Evolutionary conservation across 805 yeast species (phyloP).

Genomic region (Myxozyma vanderwaltii): DNA sequence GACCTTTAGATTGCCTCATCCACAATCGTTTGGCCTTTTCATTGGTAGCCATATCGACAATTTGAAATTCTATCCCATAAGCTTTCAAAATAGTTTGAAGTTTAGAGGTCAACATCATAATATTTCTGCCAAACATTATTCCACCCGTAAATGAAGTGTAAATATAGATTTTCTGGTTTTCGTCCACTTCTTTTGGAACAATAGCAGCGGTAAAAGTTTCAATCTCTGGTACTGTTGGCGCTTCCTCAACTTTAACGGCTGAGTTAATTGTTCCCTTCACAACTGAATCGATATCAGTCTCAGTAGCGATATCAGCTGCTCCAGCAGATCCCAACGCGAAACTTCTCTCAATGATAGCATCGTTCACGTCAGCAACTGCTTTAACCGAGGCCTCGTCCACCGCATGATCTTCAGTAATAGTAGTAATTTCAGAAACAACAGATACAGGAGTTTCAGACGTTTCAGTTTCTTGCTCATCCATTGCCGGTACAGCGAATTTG

Average conservation of each 20-base stretch:
- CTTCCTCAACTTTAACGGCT: neutral
- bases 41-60: slow-evolving; percentile 84
- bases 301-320: neutral
- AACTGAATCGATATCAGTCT: neutral
- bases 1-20: slow-evolving; percentile 73
- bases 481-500: neutral
- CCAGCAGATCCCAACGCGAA: neutral
- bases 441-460: too few species aligned
- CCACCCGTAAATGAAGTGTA: slow-evolving; percentile 86
- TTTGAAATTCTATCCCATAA: slow-evolving; percentile 64
- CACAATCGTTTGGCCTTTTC: slow-evolving; percentile 82
- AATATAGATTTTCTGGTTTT: slow-evolving; percentile 53
- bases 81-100: slow-evolving; percentile 74
- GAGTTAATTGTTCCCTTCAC: neutral
- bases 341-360: neutral
- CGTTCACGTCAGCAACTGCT: neutral
- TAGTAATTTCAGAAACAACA: too few species aligned
- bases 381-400: too few species aligned
- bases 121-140: slow-evolving; percentile 59
- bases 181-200: neutral
- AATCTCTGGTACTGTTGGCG: neutral
- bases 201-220: neutral
- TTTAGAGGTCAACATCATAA: slow-evolving; percentile 75
- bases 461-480: too few species aligned
- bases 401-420: too few species aligned